Conservation (phyloP, 2,329 filamentous ascomycete genomes). For the Cytospora mali region DNA sequence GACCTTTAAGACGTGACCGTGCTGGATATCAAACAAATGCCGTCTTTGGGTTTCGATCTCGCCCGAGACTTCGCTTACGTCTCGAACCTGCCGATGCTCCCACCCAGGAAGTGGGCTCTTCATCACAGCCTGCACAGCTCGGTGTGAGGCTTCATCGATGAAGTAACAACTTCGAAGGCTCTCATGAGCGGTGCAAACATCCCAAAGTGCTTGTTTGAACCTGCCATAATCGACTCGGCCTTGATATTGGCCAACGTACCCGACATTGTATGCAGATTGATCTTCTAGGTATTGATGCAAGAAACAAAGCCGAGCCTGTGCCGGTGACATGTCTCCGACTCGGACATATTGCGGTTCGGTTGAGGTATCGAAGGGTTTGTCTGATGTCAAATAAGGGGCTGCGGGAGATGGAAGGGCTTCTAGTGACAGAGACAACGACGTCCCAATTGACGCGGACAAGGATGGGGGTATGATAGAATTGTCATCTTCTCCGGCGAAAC, state of each 20-base stretch:
- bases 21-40: conserved; percentile 32
- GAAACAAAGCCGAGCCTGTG: conserved; percentile 13
- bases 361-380: no score
- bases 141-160: neutral
- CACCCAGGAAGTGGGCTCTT: neutral
- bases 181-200: conserved; percentile 2
- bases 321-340: neutral
- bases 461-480: no score
- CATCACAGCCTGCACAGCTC: neutral
- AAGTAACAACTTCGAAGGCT: conserved; percentile 16
- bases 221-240: neutral
- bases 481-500: no score
- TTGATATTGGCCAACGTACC: conserved; percentile 1
- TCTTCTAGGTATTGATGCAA: conserved; percentile 16
- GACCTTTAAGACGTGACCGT: conserved; percentile 32
- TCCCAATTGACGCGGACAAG: no score
- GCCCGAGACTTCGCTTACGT: neutral
- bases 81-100: neutral
- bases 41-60: conserved; percentile 1
- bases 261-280: conserved; percentile 14
- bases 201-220: neutral
- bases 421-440: no score
- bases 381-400: no score
- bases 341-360: neutral
- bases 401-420: no score